These are phyloP conservation scores for Harringtonia lauricola DNA, from an alignment of 2,329 filamentous ascomycete species.

Conservation along the genomic window DNA sequence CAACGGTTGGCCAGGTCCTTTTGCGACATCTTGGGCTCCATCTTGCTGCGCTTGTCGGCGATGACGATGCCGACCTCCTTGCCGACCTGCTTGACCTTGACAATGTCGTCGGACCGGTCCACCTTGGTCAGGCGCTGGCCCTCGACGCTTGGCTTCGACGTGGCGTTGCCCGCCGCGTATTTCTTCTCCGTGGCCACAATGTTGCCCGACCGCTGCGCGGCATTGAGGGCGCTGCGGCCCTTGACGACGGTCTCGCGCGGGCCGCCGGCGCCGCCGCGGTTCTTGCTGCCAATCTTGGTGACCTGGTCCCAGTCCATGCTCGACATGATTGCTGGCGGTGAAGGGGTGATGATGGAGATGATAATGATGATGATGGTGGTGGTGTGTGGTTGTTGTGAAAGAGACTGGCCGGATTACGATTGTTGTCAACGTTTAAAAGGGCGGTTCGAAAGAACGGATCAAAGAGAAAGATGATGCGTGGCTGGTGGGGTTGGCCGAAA, in stretches of 20 bases:
- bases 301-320: constrained; percentile 71
- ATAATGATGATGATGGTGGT: background rate
- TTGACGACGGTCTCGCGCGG: constrained; percentile 81
- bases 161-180: constrained; percentile 59
- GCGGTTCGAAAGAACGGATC: background rate
- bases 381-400: background rate
- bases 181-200: constrained; percentile 91
- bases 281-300: constrained; percentile 90
- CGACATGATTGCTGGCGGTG: constrained; percentile 33
- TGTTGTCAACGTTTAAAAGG: too few relatives aligned
- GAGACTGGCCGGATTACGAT: too few relatives aligned
- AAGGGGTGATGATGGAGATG: background rate
- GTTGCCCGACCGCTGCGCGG: constrained; percentile 69
- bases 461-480: background rate
- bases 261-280: constrained; percentile 48
- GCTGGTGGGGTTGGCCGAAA: background rate
- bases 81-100: constrained; percentile 90
- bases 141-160: constrained; percentile 50
- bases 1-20: constrained; percentile 77
- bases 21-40: constrained; percentile 93
- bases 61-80: constrained; percentile 74
- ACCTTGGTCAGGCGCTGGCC: constrained; percentile 97
- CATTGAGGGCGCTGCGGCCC: constrained; percentile 75
- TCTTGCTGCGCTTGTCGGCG: constrained; percentile 63
- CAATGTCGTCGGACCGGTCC: constrained; percentile 92